These are phyloP conservation scores for Echinosophora koreensis DNA, from an alignment of 306 rosid genomes.

Conservation along the genomic window DNA sequence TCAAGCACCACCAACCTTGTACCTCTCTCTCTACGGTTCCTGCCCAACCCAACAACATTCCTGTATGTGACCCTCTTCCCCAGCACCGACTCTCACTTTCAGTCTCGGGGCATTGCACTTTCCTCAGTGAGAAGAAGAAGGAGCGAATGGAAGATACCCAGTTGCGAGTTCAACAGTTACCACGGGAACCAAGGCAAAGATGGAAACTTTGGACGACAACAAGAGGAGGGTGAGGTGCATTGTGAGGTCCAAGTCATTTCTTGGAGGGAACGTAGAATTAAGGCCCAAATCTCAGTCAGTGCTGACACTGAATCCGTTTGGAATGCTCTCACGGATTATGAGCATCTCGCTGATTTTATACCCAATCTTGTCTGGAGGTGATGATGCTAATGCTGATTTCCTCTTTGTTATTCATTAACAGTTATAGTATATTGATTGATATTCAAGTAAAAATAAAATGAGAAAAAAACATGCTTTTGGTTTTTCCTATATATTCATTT, in stretches of 20 bases:
- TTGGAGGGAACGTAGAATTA: conserved; percentile 74
- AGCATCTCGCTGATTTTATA: conserved; percentile 75
- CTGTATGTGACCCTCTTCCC: conserved; percentile 12
- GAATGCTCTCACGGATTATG: conserved; percentile 81
- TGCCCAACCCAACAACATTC: conserved; percentile 34
- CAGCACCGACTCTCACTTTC: background rate
- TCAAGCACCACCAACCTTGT: conserved; percentile 46
- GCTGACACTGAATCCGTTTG: conserved; percentile 69
- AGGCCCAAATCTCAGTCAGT: conserved; percentile 58
- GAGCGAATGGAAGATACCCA: conserved; percentile 51
- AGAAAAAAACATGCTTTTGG: no score
- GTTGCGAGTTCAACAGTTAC: conserved; percentile 37
- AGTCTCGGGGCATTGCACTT: conserved; percentile 41
- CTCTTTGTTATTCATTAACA: no score
- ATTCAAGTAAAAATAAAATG: no score
- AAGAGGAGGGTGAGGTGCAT: conserved; percentile 46
- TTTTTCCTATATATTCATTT: no score
- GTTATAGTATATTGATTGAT: no score
- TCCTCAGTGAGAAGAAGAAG: conserved; percentile 42
- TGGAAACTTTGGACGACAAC: conserved; percentile 21
- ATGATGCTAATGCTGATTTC: conserved; percentile 23
- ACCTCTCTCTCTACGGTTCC: conserved; percentile 43
- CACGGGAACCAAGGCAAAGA: conserved; percentile 13
- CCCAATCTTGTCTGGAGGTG: conserved; percentile 78
- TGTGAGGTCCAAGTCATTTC: conserved; percentile 76